Evolutionary conservation across 2,329 filamentous ascomycete species (phyloP), one percentile per base, ranked within the genome.

Genomic region (Escovopsis weberi): DNA sequence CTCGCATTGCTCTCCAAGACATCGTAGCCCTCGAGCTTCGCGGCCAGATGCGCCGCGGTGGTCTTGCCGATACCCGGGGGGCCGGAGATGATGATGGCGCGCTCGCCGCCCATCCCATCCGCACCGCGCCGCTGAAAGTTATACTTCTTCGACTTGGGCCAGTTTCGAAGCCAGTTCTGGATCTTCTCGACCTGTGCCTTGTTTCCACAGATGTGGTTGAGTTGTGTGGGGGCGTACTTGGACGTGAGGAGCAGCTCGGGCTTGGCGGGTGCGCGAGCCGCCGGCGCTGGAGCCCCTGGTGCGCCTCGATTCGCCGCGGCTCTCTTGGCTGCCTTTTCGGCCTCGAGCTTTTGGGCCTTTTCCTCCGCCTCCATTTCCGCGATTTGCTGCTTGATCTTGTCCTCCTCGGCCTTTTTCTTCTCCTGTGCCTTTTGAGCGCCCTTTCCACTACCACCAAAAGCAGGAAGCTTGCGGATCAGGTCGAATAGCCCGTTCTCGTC

Each of bases 61-160:
- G 91, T 98, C 65, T 98, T 98, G 51, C 91, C 91, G 50, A 98
- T 94, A 15, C 91, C 91, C 28, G 91, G 91, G 12, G 91, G 89
- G 0, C 91, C 91, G 51, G 93, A 88, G 43, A 98, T 81, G 58
- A 96, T 94, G 50, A 96, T 80, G n/a, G 89, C 85, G 49, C 91
- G 80, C 53, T 82, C 84, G 0, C 73, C 72, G 32, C 89, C 89
- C 58, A 80, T 80, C 2, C 88, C 91, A 60, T 96, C 88, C 9
- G 82, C 72, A 1, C 91, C 91, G 45, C 79, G 76, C 53, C 80
- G 76, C 58, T 87, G 82, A 62, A 98, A 98, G 41, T 82, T 71
- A 46, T 77, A 82, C 57, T 84, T 86, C 44, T 85, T 81, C 43
- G 76, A 78, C 58, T 82, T 84, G 18, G 75, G 75, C 78, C 89